phyloP scores from a whole-genome alignment of 176 grass and related monocot species.

The Eragrostis curvula region DNA sequence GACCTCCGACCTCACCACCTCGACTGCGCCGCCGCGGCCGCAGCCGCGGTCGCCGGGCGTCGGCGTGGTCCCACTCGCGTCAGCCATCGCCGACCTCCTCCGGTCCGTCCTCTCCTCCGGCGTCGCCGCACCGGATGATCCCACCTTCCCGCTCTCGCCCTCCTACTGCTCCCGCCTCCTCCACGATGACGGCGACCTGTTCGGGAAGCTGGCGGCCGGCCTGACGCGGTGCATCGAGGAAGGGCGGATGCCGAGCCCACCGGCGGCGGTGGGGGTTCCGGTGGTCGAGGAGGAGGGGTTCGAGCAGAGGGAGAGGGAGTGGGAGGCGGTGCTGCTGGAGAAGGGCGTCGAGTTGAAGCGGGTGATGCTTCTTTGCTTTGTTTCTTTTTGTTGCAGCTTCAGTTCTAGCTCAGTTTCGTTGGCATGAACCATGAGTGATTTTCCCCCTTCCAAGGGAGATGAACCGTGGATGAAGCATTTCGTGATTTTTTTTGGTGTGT shows the following conservation, averaged over 20 bases:
- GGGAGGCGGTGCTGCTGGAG: constrained; percentile 56
- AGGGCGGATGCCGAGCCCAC: constrained; percentile 30
- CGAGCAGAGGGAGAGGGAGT: constrained; percentile 48
- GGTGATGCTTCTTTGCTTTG: constrained; percentile 42
- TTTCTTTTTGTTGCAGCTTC: background rate
- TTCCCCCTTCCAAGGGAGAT: background rate
- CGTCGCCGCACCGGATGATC: constrained; percentile 14
- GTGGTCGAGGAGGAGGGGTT: constrained; percentile 22
- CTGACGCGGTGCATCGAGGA: constrained; percentile 48
- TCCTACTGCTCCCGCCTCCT: constrained; percentile 71
- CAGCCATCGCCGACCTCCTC: constrained; percentile 56
- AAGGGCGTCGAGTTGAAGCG: constrained; percentile 52
- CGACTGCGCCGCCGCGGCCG: constrained; percentile 26
- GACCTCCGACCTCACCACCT: background rate
- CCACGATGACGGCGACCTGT: constrained; percentile 42
- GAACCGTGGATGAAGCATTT: background rate
- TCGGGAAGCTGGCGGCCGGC: constrained; percentile 51
- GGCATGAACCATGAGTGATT: background rate
- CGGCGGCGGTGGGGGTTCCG: constrained; percentile 34
- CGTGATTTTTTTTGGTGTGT: background rate
- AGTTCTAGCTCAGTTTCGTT: background rate
- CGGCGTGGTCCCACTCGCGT: constrained; percentile 49
- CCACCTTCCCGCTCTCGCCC: constrained; percentile 35
- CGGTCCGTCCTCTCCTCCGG: constrained; percentile 67
- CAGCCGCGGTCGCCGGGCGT: constrained; percentile 52